These are phyloP conservation scores for Petunia hybrid DNA, from an alignment of 305 asterid genomes.

Conservation along the genomic window DNA sequence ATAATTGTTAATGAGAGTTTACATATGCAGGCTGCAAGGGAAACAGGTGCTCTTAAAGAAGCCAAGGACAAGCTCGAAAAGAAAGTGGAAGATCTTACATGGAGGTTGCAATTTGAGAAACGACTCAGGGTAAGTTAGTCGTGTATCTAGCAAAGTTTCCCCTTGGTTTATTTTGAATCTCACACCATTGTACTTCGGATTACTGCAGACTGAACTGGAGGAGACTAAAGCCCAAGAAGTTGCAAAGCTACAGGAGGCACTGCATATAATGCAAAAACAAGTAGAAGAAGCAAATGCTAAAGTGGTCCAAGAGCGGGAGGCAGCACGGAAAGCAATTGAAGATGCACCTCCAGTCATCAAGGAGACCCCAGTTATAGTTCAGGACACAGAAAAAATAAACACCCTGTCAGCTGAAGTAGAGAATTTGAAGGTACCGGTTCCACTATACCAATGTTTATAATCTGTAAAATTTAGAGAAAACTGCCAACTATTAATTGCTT, in stretches of 20 bases:
- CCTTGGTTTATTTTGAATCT: constrained; percentile 8
- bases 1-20: constrained; percentile 11
- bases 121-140: constrained; percentile 73
- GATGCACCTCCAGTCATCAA: constrained; percentile 97
- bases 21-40: constrained; percentile 77
- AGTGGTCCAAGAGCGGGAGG: constrained; percentile 84
- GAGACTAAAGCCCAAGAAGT: constrained; percentile 92
- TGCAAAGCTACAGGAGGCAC: constrained; percentile 80
- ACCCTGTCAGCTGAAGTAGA: constrained; percentile 83
- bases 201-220: constrained; percentile 84
- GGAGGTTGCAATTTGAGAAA: constrained; percentile 98
- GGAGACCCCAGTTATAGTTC: constrained; percentile 94
- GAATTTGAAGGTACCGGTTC: constrained; percentile 70
- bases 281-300: constrained; percentile 92
- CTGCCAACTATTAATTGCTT: not conserved
- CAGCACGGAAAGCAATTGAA: constrained; percentile 92
- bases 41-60: constrained; percentile 98
- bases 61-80: constrained; percentile 99
- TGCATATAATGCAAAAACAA: constrained; percentile 76
- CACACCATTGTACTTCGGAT: constrained; percentile 24
- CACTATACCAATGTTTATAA: constrained; percentile 16
- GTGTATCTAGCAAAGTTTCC: not conserved
- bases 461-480: not conserved
- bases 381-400: constrained; percentile 86
- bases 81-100: constrained; percentile 99